phyloP scores from a whole-genome alignment of 257 asterid species.

The Jaltomata sinuosa region DNA sequence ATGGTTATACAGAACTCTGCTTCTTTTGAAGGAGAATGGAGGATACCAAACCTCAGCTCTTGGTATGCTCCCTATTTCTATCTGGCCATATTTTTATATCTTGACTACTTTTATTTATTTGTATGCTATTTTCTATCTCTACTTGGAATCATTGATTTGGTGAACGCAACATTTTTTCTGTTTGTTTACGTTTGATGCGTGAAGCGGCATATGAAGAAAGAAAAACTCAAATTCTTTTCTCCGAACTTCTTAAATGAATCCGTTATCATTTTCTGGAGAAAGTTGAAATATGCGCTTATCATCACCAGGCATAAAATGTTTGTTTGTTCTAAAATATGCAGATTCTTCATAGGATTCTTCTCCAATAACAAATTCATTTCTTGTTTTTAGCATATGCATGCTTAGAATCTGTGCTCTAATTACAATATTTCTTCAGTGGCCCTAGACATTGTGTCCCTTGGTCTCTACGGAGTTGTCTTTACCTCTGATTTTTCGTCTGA shows the following conservation, averaged over 20 bases:
- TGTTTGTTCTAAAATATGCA: not conserved
- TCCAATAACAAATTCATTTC: not conserved
- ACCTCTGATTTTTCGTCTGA: conserved; percentile 6
- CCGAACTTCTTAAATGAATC: not conserved
- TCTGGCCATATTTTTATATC: not conserved
- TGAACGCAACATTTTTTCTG: not conserved
- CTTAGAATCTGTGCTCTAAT: not conserved
- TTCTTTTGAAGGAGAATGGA: conserved; percentile 43
- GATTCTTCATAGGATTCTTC: conserved; percentile 1
- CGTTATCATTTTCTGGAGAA: not conserved
- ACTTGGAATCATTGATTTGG: not conserved
- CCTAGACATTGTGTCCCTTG: not conserved
- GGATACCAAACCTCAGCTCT: not conserved
- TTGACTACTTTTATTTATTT: not conserved
- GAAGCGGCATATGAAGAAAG: not conserved
- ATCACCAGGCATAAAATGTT: not conserved
- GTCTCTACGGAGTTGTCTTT: conserved; percentile 1
- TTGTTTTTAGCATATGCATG: not conserved
- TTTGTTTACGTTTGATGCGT: not conserved
- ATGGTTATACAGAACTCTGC: conserved; percentile 93
- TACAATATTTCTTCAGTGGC: not conserved
- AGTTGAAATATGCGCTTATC: not conserved
- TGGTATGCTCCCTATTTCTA: conserved; percentile 18
- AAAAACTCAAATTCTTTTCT: not conserved
- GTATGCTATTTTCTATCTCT: not conserved